phyloP scores from a whole-genome alignment of 2,329 filamentous ascomycete genomes.

The Thelonectria blattea region DNA sequence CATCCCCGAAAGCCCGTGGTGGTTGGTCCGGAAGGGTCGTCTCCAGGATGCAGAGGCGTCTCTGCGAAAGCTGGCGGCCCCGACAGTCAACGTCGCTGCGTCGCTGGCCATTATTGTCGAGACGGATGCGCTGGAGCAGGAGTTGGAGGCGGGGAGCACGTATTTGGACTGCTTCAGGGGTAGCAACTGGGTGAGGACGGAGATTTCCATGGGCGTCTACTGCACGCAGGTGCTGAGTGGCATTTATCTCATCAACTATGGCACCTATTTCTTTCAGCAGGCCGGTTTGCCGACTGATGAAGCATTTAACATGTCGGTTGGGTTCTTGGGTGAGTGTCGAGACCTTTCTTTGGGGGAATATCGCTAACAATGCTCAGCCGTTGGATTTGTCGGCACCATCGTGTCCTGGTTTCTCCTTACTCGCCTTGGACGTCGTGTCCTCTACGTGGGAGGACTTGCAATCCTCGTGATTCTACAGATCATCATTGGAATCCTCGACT shows the following conservation, averaged over 20 bases:
- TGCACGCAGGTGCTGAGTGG: slow-evolving; percentile 49
- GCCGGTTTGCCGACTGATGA: slow-evolving; percentile 47
- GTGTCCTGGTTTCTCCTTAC: slow-evolving; percentile 51
- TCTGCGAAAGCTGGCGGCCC: slow-evolving; percentile 44
- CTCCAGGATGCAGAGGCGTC: slow-evolving; percentile 38
- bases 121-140: slow-evolving; percentile 51
- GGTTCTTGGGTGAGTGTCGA: slow-evolving; percentile 11
- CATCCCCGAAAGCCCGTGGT: slow-evolving; percentile 45
- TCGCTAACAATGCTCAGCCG: slow-evolving; percentile 37
- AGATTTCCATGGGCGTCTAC: slow-evolving; percentile 53
- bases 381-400: slow-evolving; percentile 51
- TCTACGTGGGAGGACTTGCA: slow-evolving; percentile 40
- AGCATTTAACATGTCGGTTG: slow-evolving; percentile 50
- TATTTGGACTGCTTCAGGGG: slow-evolving; percentile 57
- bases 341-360: too few relatives aligned
- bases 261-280: slow-evolving; percentile 57
- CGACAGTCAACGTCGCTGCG: slow-evolving; percentile 48
- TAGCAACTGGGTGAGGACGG: slow-evolving; percentile 51
- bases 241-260: slow-evolving; percentile 47
- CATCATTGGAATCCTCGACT: slow-evolving; percentile 45
- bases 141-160: slow-evolving; percentile 44
- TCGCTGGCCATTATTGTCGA: slow-evolving; percentile 72
- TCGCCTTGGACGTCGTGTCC: slow-evolving; percentile 49
- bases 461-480: slow-evolving; percentile 48
- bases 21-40: slow-evolving; percentile 38